Conservation (phyloP, 768 basidiomycete genomes). For the Asterophora lycoperdoides region DNA sequence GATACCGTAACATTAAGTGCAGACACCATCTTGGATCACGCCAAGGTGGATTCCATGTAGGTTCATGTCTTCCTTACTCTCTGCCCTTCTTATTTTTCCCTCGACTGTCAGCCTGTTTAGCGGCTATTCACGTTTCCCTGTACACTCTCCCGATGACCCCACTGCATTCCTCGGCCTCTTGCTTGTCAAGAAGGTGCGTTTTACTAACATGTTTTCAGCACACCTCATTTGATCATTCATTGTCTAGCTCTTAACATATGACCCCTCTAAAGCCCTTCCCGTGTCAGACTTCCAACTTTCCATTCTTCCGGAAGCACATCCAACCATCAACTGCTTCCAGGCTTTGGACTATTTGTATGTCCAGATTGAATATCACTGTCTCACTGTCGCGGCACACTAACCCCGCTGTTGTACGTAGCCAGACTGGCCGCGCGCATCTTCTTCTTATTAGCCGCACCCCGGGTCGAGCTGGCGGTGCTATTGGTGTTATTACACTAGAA, state of each 20-base stretch:
- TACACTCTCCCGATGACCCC: constrained; percentile 70
- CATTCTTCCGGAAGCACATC: constrained; percentile 84
- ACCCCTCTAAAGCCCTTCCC: constrained; percentile 73
- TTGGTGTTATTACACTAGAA: constrained; percentile 90
- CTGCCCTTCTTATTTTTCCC: constrained; percentile 1
- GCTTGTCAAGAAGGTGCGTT: constrained; percentile 71
- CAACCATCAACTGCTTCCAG: constrained; percentile 90
- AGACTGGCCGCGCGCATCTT: constrained; percentile 93
- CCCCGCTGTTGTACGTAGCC: constrained; percentile 40
- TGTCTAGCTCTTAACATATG: constrained; percentile 76
- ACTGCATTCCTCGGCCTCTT: constrained; percentile 76
- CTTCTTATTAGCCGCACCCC: constrained; percentile 82
- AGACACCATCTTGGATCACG: constrained; percentile 76
- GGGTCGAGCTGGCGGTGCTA: constrained; percentile 75
- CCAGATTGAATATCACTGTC: background rate
- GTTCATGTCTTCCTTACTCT: constrained; percentile 7
- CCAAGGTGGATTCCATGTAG: constrained; percentile 72
- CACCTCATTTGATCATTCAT: background rate
- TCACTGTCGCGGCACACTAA: background rate
- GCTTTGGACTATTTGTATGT: constrained; percentile 87
- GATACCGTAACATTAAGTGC: constrained; percentile 79
- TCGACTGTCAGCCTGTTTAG: constrained; percentile 47
- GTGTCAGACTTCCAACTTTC: constrained; percentile 75
- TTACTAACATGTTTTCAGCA: background rate
- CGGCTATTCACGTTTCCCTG: constrained; percentile 90